Conservation (phyloP, 2,329 filamentous ascomycete genomes). For the Trichoderma sp. region DNA sequence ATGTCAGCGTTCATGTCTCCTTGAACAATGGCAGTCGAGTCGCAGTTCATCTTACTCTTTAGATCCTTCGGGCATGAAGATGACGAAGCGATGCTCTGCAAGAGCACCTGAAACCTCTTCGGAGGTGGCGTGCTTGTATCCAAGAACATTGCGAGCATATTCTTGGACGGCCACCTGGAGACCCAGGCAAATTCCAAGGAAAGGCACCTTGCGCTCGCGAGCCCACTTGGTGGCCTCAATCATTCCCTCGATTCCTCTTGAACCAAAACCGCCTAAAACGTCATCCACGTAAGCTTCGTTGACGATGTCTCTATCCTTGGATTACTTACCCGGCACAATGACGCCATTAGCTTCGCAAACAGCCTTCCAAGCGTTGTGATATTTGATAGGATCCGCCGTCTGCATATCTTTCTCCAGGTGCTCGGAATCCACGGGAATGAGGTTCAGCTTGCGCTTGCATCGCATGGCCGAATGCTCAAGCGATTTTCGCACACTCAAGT, state of each 20-base stretch:
- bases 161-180: conserved; percentile 95
- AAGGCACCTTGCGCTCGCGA: conserved; percentile 77
- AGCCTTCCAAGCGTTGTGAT: conserved; percentile 83
- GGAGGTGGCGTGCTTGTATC: conserved; percentile 59
- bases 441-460: conserved; percentile 75
- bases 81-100: conserved; percentile 70
- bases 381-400: conserved; percentile 68
- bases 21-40: background rate
- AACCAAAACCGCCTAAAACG: conserved; percentile 69
- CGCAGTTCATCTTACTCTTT: conserved; percentile 42
- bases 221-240: conserved; percentile 85
- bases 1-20: background rate
- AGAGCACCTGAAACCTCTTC: conserved; percentile 57
- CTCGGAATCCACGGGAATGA: conserved; percentile 84
- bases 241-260: conserved; percentile 87
- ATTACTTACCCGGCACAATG: conserved; percentile 35
- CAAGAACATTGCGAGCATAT: conserved; percentile 76
- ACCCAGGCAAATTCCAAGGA: conserved; percentile 86
- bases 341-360: conserved; percentile 71
- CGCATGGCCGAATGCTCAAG: conserved; percentile 92
- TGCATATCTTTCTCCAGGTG: conserved; percentile 73
- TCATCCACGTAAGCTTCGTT: background rate
- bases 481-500: conserved; percentile 77
- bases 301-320: background rate
- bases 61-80: conserved; percentile 84